Base-by-base conservation (phyloP, 2,329 filamentous ascomycete species). In the Sclerotinia borealis region DNA sequence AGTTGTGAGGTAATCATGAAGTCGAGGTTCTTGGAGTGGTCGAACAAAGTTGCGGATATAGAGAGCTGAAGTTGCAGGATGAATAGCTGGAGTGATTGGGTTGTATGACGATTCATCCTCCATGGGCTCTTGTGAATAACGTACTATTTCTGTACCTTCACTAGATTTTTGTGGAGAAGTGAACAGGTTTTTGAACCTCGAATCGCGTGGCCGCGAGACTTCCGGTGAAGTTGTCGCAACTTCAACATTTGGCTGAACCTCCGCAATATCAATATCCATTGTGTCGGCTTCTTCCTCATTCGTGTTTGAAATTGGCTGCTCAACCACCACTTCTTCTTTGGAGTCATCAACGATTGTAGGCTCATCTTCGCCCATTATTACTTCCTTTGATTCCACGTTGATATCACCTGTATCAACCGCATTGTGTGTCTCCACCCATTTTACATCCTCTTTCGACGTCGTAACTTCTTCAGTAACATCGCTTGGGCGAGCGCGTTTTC, bases 41-140 rank as follows among this genome's bases (percentile, higher is more conserved):
- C 93, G 88, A 85, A 96, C 93, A 61, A 98, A 85, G 71, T 96
- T 89, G 75, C 88, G 88, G 70, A 98, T 95, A 77, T 97, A 98
- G 52, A 98, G 79, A 19, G 91, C 88, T 37, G 85, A 77, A 3
- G 92, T 93, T 6, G 89, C 86, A 27, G 85, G 83, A 74, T 95
- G 90, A 41, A 87, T 76, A 0, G 90, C 82, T 8, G 88, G 86
- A 31, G 77, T 73, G 19, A 82, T 76, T 25, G 63, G 62, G 49
- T 70, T 67, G 58, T 74, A 73, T 48, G 66, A 63, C 55, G 74
- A 67, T 47, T 55, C 43, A 47, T 68, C 61, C 22, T 49, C 61
- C 5, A 51, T 25, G 49, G 66, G 50, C 17, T 65, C 63, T 51
- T 37, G 59, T 13, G 64, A 63, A 27, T 69, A 65, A 17, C 62